phyloP scores from a whole-genome alignment of 192 early-diverging fungal genomes.

The Irineochytrium annulatum region DNA sequence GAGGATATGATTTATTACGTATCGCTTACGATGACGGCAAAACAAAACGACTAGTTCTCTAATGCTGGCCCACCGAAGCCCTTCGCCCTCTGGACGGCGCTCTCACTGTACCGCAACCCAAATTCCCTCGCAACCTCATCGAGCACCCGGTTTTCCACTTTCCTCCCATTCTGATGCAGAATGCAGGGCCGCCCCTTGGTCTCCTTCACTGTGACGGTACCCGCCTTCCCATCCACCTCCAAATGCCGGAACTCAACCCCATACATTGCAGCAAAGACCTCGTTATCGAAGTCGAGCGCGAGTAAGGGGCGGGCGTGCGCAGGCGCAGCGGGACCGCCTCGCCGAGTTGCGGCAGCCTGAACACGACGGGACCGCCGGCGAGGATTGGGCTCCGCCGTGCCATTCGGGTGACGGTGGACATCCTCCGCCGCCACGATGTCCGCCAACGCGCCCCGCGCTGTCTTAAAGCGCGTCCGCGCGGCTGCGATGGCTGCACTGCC shows the following conservation, averaged over 20 bases:
- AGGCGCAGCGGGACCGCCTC: background rate
- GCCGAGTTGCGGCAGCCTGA: too few species aligned
- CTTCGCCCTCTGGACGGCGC: background rate
- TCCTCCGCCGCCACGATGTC: background rate
- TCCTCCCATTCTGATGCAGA: constrained; percentile 29
- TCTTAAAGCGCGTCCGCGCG: too few species aligned
- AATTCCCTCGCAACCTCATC: constrained; percentile 14
- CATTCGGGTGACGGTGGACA: background rate
- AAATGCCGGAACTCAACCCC: constrained; percentile 2
- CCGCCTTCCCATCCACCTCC: background rate
- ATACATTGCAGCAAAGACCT: constrained; percentile 22
- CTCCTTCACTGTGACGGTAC: background rate
- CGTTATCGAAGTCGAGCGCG: constrained; percentile 26
- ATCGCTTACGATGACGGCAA: too few species aligned
- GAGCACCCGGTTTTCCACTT: constrained; percentile 11
- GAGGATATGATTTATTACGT: too few species aligned
- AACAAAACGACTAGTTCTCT: too few species aligned
- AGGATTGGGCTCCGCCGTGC: too few species aligned
- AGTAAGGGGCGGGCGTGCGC: constrained; percentile 7
- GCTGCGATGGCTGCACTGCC: too few species aligned
- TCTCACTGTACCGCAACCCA: constrained; percentile 4
- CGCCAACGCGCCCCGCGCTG: too few species aligned
- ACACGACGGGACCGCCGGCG: background rate
- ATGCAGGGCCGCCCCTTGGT: constrained; percentile 19
- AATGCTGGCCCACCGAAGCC: background rate